Evolutionary conservation across 2,329 filamentous ascomycete species (phyloP).

Genomic region (Colletotrichum lupini): DNA sequence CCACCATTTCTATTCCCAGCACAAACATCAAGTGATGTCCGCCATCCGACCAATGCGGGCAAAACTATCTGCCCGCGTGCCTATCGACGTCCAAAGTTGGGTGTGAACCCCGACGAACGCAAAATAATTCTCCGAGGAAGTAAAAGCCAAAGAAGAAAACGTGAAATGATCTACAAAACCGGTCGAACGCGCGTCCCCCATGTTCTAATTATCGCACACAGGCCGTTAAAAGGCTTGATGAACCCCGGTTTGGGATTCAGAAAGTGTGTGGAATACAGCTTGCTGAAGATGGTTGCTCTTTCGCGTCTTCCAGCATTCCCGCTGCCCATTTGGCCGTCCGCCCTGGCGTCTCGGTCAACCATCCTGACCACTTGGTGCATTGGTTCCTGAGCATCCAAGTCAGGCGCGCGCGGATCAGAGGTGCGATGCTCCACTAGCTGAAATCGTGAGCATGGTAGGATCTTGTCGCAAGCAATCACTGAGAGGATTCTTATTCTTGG

Average conservation of each 20-base stretch:
- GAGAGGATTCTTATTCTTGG: not conserved
- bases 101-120: not conserved
- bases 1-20: not conserved
- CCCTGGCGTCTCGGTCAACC: not conserved
- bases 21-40: not conserved
- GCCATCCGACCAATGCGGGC: not conserved
- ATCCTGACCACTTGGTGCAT: not conserved
- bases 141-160: not conserved
- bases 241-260: not conserved
- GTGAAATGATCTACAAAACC: not conserved
- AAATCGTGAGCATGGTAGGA: not conserved
- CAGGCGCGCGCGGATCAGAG: not conserved
- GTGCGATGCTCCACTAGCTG: not conserved
- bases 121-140: too few relatives aligned
- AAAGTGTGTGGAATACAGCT: not conserved
- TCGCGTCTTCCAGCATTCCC: not conserved
- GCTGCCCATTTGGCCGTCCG: not conserved
- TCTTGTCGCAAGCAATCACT: not conserved
- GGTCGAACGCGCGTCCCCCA: not conserved
- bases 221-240: not conserved
- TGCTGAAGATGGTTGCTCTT: not conserved
- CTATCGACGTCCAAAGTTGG: not conserved
- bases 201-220: not conserved
- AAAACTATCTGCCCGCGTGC: not conserved
- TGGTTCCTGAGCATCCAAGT: not conserved